phyloP scores from a whole-genome alignment of 106 monocot genomes.

The Gastrodia elata region DNA sequence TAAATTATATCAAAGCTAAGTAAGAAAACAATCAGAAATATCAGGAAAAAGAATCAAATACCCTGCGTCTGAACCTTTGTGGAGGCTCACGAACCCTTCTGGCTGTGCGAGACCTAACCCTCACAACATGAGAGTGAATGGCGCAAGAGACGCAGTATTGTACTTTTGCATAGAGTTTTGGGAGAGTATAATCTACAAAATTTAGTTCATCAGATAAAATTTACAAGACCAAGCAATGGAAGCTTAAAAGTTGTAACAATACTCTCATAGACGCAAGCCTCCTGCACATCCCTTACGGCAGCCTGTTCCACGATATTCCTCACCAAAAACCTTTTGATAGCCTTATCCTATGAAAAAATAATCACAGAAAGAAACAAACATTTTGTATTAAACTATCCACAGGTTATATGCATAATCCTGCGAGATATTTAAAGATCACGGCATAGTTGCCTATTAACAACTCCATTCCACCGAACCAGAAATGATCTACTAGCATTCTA shows the following conservation, averaged over 20 bases:
- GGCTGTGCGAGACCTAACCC: constrained; percentile 35
- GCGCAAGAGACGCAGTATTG: constrained; percentile 55
- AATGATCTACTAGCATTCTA: background rate
- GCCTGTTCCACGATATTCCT: constrained; percentile 46
- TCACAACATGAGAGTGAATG: constrained; percentile 55
- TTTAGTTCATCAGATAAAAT: background rate
- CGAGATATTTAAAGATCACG: background rate
- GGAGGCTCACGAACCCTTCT: constrained; percentile 50
- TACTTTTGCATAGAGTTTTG: constrained; percentile 56
- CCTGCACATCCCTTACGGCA: constrained; percentile 38
- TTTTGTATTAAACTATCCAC: background rate
- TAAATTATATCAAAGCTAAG: background rate
- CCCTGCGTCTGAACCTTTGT: constrained; percentile 43
- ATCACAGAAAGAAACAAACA: background rate
- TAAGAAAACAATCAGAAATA: background rate
- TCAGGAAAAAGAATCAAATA: constrained; percentile 8
- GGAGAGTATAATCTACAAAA: constrained; percentile 34
- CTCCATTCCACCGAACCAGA: background rate
- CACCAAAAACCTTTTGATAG: constrained; percentile 36
- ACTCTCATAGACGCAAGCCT: constrained; percentile 34
- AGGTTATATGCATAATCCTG: background rate
- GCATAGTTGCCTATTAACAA: background rate
- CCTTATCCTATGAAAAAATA: constrained; percentile 23
- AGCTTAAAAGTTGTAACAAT: background rate
- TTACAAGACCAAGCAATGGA: background rate